Evolutionary conservation across 768 basidiomycete species (phyloP).

Genomic region (Boletales sp.): DNA sequence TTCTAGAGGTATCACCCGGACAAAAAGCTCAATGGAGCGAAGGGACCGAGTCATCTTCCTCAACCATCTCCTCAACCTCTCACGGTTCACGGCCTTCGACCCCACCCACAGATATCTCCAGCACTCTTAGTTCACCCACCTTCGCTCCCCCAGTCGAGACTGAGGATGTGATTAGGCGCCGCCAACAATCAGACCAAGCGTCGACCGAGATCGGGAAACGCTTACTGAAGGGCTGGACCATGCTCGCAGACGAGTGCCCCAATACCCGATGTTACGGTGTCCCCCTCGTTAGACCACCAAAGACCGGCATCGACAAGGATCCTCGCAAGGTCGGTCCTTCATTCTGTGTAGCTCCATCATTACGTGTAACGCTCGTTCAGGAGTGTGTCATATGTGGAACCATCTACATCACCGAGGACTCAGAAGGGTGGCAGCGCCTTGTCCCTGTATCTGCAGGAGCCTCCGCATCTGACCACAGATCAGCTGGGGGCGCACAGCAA

Average conservation of each 20-base stretch:
- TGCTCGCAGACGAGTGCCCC: constrained; percentile 86
- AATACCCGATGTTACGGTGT: constrained; percentile 68
- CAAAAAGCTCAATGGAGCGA: constrained; percentile 14
- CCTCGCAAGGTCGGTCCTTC: constrained; percentile 54
- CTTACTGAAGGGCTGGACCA: constrained; percentile 80
- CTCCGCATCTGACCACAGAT: constrained; percentile 3
- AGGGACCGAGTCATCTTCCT: constrained; percentile 31
- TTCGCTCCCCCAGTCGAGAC: constrained; percentile 66
- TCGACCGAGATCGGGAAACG: constrained; percentile 76
- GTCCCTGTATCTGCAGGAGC: constrained; percentile 26
- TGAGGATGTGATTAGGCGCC: constrained; percentile 59
- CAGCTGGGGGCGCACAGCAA: constrained; percentile 2
- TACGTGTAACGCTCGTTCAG: constrained; percentile 34
- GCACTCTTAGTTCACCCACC: constrained; percentile 53
- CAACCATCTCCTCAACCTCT: constrained; percentile 48
- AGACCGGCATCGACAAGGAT: constrained; percentile 54
- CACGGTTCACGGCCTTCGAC: constrained; percentile 64
- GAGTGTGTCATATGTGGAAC: constrained; percentile 76
- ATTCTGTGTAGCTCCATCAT: constrained; percentile 1
- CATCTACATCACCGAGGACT: constrained; percentile 58
- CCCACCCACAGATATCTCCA: constrained; percentile 74
- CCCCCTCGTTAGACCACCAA: constrained; percentile 80
- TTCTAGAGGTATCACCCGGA: constrained; percentile 2
- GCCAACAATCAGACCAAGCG: constrained; percentile 78
- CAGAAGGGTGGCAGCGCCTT: constrained; percentile 46